Evolutionary conservation across 1,284 basidiomycete genomes (phyloP).

Genomic region (Leccinum ponderosum): DNA sequence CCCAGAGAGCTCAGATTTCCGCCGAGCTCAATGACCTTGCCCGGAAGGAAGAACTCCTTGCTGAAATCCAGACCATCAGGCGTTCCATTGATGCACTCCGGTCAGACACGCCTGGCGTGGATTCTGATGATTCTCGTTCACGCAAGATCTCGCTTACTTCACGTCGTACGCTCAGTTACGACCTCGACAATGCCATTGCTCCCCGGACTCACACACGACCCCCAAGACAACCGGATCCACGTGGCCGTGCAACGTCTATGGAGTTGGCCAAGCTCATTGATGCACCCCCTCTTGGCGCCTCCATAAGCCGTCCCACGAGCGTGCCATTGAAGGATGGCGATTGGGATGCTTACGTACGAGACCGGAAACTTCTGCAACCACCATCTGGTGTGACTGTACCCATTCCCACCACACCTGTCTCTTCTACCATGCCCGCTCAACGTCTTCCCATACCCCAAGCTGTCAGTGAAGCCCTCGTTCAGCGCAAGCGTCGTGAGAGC

Average conservation of each 20-base stretch:
- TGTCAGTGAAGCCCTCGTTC: slow-evolving; percentile 68
- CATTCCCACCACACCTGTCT: slow-evolving; percentile 59
- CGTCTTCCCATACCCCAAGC: slow-evolving; percentile 63
- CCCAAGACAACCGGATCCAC: slow-evolving; percentile 64
- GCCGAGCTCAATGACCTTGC: slow-evolving; percentile 58
- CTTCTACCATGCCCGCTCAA: slow-evolving; percentile 36
- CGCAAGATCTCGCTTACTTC: slow-evolving; percentile 68
- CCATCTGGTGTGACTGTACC: slow-evolving; percentile 76
- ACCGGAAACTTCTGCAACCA: slow-evolving; percentile 77
- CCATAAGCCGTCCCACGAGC: slow-evolving; percentile 68
- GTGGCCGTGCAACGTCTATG: slow-evolving; percentile 67
- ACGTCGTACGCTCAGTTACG: slow-evolving; percentile 65
- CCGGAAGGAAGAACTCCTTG: slow-evolving; percentile 67
- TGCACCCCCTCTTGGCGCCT: slow-evolving; percentile 44
- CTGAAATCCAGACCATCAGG: slow-evolving; percentile 77
- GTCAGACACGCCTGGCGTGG: slow-evolving; percentile 61
- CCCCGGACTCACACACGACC: slow-evolving; percentile 60
- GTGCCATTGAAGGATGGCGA: slow-evolving; percentile 67
- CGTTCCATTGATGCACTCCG: slow-evolving; percentile 73
- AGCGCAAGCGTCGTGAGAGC: slow-evolving; percentile 68
- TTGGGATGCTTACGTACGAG: slow-evolving; percentile 79
- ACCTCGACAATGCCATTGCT: slow-evolving; percentile 51
- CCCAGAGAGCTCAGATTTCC: slow-evolving; percentile 40
- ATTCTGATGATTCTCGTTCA: slow-evolving; percentile 54
- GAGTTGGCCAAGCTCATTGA: slow-evolving; percentile 53